phyloP scores from a whole-genome alignment of 306 rosid genomes.

The Fragaria iinumae region DNA sequence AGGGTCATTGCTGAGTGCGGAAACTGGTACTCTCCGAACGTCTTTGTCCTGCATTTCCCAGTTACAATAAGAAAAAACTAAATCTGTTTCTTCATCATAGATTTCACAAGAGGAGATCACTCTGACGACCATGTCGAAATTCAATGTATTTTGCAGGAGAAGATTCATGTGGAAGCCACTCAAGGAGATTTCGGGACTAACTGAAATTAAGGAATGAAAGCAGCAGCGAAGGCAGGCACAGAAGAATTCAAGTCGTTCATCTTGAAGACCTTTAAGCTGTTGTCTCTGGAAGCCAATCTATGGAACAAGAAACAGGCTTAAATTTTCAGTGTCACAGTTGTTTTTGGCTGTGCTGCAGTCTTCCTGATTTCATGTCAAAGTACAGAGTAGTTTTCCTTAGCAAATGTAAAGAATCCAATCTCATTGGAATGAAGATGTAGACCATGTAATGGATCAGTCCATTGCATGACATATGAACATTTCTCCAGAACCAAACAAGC shows the following conservation, averaged over 20 bases:
- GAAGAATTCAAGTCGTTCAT: neutral
- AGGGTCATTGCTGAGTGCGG: constrained; percentile 97
- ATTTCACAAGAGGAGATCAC: constrained; percentile 4
- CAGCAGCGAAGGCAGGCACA: neutral
- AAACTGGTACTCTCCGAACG: constrained; percentile 55
- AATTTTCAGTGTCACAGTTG: constrained; percentile 1
- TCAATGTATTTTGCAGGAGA: constrained; percentile 50
- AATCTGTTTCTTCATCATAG: neutral
- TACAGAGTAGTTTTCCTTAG: constrained; percentile 1
- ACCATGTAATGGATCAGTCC: neutral
- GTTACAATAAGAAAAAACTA: neutral
- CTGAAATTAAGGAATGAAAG: constrained; percentile 30
- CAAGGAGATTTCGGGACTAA: constrained; percentile 73
- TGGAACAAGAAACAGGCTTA: neutral
- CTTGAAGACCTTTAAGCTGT: constrained; percentile 20
- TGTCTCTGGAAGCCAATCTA: constrained; percentile 11
- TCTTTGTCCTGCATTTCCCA: neutral
- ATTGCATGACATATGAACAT: neutral
- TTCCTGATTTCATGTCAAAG: neutral
- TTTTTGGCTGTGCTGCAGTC: neutral
- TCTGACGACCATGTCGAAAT: neutral
- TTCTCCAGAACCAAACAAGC: neutral
- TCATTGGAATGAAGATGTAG: neutral
- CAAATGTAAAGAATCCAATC: neutral
- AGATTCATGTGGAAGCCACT: constrained; percentile 88